Percentiles rank a stretch among this genome's conserved stretches.
phyloP scores from a whole-genome alignment of 306 rosid genomes.

The Prunus persica region DNA sequence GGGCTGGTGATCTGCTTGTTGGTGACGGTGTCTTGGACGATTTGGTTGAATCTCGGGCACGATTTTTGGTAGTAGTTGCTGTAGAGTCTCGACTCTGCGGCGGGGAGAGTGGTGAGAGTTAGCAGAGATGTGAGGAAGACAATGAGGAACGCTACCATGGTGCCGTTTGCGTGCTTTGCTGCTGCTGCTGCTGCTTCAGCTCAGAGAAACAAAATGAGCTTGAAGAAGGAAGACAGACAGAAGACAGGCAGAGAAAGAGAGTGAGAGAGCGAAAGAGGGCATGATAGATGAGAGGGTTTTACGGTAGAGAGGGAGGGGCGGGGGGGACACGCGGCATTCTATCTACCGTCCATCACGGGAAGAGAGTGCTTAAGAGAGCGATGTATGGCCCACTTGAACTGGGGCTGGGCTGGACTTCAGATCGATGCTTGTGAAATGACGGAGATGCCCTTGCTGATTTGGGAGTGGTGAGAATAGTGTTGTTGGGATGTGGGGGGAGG shows the following conservation, averaged over 20 bases:
- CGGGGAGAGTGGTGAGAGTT: background rate
- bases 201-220: background rate
- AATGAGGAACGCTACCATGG: slow-evolving; percentile 14
- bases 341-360: slow-evolving; percentile 39
- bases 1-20: slow-evolving; percentile 50
- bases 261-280: background rate
- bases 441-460: background rate
- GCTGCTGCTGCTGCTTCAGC: background rate
- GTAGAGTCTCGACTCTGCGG: slow-evolving; percentile 18
- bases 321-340: background rate
- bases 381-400: background rate
- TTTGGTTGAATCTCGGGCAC: slow-evolving; percentile 38
- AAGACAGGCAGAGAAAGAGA: background rate
- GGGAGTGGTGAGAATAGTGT: background rate
- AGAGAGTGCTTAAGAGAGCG: background rate
- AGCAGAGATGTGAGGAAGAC: slow-evolving; percentile 5
- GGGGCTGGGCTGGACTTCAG: background rate
- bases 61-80: slow-evolving; percentile 21
- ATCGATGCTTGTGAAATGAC: background rate
- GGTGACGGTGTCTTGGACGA: slow-evolving; percentile 36
- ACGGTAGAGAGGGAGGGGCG: background rate
- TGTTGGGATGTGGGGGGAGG: background rate
- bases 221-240: too few species aligned
- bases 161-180: background rate
- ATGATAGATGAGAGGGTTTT: background rate